phyloP scores from a whole-genome alignment of 208 protist species.

The Acanthamoeba royreba region DNA sequence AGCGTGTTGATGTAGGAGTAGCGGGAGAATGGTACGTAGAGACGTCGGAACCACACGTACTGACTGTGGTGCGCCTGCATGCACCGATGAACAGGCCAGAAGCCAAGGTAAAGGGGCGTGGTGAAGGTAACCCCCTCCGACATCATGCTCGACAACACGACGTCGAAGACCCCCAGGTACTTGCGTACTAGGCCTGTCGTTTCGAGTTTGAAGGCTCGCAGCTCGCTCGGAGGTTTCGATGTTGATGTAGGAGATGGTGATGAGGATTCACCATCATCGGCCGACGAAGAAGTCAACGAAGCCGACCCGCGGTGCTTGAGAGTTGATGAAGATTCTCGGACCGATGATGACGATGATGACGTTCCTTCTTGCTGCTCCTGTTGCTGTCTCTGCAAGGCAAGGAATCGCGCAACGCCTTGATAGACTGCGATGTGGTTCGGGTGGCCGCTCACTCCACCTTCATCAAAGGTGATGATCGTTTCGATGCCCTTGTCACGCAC shows the following conservation, averaged over 20 bases:
- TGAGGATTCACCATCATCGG: no score
- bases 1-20: constrained; percentile 92
- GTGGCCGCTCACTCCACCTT: constrained; percentile 90
- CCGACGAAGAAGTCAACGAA: no score
- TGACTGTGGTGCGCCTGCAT: constrained; percentile 91
- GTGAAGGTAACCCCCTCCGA: not conserved
- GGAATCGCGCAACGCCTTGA: constrained; percentile 78
- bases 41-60: constrained; percentile 94
- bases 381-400: no score
- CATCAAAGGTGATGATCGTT: constrained; percentile 92
- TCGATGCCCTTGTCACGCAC: not conserved
- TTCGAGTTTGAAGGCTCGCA: not conserved
- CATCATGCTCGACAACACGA: not conserved
- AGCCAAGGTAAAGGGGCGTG: not conserved
- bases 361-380: no score
- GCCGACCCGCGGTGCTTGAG: not conserved
- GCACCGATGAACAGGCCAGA: constrained; percentile 1
- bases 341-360: no score
- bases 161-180: constrained; percentile 47
- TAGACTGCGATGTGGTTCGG: constrained; percentile 93
- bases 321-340: not conserved
- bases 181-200: constrained; percentile 53
- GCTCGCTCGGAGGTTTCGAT: not conserved
- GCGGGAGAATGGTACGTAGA: constrained; percentile 93
- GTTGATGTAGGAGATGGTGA: not conserved